phyloP scores from a whole-genome alignment of 169 alveolate species.

The Babesia ovis region DNA sequence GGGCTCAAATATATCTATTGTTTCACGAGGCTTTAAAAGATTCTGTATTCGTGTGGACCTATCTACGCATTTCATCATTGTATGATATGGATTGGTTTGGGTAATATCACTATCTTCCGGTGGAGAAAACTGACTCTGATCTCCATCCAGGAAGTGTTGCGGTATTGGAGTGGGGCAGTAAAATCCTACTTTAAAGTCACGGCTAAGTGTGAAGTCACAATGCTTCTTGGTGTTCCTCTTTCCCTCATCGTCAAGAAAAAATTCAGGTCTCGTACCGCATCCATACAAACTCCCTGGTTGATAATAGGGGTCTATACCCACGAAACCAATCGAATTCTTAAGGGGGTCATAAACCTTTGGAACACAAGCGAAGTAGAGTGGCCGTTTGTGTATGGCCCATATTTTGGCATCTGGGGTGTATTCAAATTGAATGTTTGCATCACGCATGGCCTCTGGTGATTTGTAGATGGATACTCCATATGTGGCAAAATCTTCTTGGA shows the following conservation, averaged over 20 bases:
- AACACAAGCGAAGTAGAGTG: constrained; percentile 45
- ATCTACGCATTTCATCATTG: constrained; percentile 28
- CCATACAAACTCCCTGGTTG: constrained; percentile 14
- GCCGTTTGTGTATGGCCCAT: constrained; percentile 24
- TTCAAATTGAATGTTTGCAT: constrained; percentile 23
- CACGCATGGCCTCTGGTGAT: constrained; percentile 10
- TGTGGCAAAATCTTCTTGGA: constrained; percentile 37
- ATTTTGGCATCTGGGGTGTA: constrained; percentile 15
- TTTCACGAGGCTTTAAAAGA: neutral
- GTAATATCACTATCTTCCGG: neutral
- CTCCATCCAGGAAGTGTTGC: constrained; percentile 44
- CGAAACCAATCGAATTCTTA: constrained; percentile 3
- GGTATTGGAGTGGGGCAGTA: constrained; percentile 52
- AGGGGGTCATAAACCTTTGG: neutral
- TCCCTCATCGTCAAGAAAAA: constrained; percentile 29
- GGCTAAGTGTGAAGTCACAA: constrained; percentile 26
- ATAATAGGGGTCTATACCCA: constrained; percentile 44
- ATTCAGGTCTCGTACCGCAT: constrained; percentile 43
- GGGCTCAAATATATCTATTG: neutral
- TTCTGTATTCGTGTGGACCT: constrained; percentile 9
- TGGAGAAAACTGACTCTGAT: constrained; percentile 31
- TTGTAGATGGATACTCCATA: constrained; percentile 46
- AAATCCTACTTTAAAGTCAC: constrained; percentile 15
- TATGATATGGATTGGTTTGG: constrained; percentile 41
- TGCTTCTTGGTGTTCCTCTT: neutral